Conservation (phyloP, 495 filamentous ascomycete genomes). For the Jackrogersella minutella region DNA sequence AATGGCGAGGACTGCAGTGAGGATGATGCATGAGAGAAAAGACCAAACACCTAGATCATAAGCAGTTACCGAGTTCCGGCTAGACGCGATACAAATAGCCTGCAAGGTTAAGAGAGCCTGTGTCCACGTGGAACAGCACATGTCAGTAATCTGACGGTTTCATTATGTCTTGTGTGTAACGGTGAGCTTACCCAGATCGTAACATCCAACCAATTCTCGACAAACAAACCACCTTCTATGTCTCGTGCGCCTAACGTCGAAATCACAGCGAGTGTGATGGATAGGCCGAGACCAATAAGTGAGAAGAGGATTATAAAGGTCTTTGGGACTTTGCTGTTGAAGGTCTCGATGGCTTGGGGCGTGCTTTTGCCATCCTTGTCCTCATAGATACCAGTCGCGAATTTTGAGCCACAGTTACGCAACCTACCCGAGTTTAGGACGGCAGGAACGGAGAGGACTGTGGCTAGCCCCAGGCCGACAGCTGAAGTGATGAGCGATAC, state of each 20-base stretch:
- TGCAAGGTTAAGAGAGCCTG: conserved; percentile 58
- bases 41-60: conserved; percentile 58
- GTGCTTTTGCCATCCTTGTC: conserved; percentile 71
- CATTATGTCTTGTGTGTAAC: conserved; percentile 24
- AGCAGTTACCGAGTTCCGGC: conserved; percentile 54
- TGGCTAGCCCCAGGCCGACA: conserved; percentile 47
- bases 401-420: conserved; percentile 42
- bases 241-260: conserved; percentile 42
- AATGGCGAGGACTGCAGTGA: conserved; percentile 49
- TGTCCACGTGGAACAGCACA: conserved; percentile 19
- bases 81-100: conserved; percentile 51
- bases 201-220: conserved; percentile 54
- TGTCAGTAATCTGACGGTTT: conserved; percentile 22
- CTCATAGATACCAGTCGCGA: conserved; percentile 57
- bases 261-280: conserved; percentile 54
- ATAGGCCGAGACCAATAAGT: conserved; percentile 54
- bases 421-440: conserved; percentile 42
- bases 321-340: conserved; percentile 60
- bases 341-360: conserved; percentile 61
- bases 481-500: conserved; percentile 41
- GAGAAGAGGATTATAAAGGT: conserved; percentile 53
- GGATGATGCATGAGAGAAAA: conserved; percentile 52
- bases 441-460: conserved; percentile 51
- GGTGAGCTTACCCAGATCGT: conserved; percentile 56
- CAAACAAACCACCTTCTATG: conserved; percentile 32